Percentiles rank a stretch among this genome's conserved stretches.
phyloP scores from a whole-genome alignment of 2,329 filamentous ascomycete genomes.

The Hysterium pulicare region DNA sequence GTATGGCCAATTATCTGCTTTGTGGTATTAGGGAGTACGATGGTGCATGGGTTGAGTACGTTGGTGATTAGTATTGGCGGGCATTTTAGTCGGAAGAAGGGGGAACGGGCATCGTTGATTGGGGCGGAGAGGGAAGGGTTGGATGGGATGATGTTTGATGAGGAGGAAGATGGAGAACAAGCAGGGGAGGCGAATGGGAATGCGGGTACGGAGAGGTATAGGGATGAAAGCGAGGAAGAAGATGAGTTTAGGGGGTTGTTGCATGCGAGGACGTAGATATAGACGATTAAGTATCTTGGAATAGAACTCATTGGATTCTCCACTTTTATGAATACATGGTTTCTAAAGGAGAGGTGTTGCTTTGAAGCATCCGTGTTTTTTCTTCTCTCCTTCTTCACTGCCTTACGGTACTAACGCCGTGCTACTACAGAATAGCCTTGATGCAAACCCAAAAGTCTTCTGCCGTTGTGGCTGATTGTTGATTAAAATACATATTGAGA shows the following conservation, averaged over 20 bases:
- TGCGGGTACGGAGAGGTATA: neutral
- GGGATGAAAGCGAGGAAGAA: neutral
- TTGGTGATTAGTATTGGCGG: slow-evolving; percentile 48
- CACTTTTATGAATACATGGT: too few species aligned
- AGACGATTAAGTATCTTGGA: too few species aligned
- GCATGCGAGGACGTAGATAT: too few species aligned
- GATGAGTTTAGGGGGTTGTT: neutral
- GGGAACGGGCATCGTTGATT: slow-evolving; percentile 49
- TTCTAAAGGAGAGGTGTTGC: too few species aligned
- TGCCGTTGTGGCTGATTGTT: slow-evolving; percentile 17
- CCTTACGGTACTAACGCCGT: too few species aligned
- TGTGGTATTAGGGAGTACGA: slow-evolving; percentile 51
- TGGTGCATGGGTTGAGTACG: slow-evolving; percentile 55
- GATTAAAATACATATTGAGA: slow-evolving; percentile 35
- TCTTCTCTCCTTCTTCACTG: neutral
- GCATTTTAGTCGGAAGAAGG: slow-evolving; percentile 46
- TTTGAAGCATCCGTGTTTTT: neutral
- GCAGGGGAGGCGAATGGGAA: slow-evolving; percentile 17
- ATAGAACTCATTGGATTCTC: too few species aligned
- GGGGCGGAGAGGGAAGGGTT: slow-evolving; percentile 50
- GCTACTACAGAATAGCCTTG: neutral
- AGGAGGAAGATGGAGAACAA: slow-evolving; percentile 16
- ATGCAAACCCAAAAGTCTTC: slow-evolving; percentile 2
- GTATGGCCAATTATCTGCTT: slow-evolving; percentile 57
- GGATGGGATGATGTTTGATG: slow-evolving; percentile 49